phyloP scores from a whole-genome alignment of 2,329 filamentous ascomycete genomes.

The Periconia macrospinosa region DNA sequence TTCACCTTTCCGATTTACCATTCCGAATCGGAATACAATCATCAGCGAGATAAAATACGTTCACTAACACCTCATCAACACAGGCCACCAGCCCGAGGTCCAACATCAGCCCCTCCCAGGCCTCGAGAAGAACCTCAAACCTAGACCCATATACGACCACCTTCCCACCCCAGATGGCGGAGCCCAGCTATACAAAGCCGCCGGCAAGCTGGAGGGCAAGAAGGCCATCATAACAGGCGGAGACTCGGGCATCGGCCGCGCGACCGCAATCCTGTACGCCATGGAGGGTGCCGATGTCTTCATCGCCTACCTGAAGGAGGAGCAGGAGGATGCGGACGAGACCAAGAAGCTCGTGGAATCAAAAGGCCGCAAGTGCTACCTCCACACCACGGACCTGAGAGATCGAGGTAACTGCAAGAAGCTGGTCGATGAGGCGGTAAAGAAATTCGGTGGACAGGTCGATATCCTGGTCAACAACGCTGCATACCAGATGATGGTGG shows the following conservation, averaged over 20 bases:
- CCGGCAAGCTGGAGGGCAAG: slow-evolving; percentile 74
- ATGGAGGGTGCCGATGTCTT: slow-evolving; percentile 77
- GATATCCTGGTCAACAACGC: slow-evolving; percentile 76
- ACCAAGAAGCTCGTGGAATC: slow-evolving; percentile 72
- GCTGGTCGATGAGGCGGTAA: slow-evolving; percentile 66
- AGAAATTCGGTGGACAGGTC: slow-evolving; percentile 64
- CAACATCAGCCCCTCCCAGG: slow-evolving; percentile 57
- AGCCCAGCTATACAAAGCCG: slow-evolving; percentile 71
- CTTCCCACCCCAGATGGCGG: slow-evolving; percentile 69
- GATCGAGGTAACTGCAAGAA: slow-evolving; percentile 69
- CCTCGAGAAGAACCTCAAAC: slow-evolving; percentile 58
- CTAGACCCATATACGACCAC: slow-evolving; percentile 63
- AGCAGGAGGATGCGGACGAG: slow-evolving; percentile 74
- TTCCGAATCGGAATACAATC: neutral
- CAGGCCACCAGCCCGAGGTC: slow-evolving; percentile 54
- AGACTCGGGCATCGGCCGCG: slow-evolving; percentile 77
- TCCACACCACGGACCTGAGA: slow-evolving; percentile 66
- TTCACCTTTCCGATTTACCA: neutral
- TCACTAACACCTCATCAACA: slow-evolving; percentile 1
- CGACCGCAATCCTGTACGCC: slow-evolving; percentile 75
- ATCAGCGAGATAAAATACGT: slow-evolving; percentile 3
- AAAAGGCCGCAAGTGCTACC: slow-evolving; percentile 66
- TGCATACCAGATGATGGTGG: slow-evolving; percentile 73
- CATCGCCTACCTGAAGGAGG: slow-evolving; percentile 74
- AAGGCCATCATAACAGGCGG: slow-evolving; percentile 80